These are phyloP conservation scores for Suillus variegatus DNA, from an alignment of 768 basidiomycete species.

Conservation along the genomic window DNA sequence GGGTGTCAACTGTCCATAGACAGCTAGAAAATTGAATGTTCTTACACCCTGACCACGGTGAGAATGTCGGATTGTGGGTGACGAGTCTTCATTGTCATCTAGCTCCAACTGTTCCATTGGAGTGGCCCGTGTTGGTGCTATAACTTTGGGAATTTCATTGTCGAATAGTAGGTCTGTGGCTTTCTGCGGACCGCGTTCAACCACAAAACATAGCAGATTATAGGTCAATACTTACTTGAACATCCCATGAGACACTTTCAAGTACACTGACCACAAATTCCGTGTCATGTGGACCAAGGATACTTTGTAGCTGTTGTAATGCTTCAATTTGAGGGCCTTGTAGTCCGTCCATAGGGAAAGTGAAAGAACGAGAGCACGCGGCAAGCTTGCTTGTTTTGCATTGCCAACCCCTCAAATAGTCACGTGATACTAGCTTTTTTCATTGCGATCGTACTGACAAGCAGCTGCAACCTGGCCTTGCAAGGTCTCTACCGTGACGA, in stretches of 20 bases:
- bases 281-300: conserved; percentile 43
- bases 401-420: neutral
- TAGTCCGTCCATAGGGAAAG: conserved; percentile 16
- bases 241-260: conserved; percentile 67
- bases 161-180: conserved; percentile 13
- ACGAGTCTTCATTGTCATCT: conserved; percentile 51
- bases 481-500: neutral
- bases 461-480: neutral
- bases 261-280: conserved; percentile 64
- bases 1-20: conserved; percentile 11
- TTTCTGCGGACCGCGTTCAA: neutral
- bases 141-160: neutral
- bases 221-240: conserved; percentile 49
- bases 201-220: no score
- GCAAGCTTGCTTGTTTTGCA: conserved; percentile 1
- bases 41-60: conserved; percentile 21
- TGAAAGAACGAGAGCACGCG: neutral
- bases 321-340: conserved; percentile 14
- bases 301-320: conserved; percentile 17
- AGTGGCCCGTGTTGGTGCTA: neutral
- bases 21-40: conserved; percentile 14
- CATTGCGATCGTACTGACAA: neutral
- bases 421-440: conserved; percentile 2
- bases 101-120: conserved; percentile 46
- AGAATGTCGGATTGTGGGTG: conserved; percentile 10